These are phyloP conservation scores for Aureobasidium sp. DNA, from an alignment of 2,329 filamentous ascomycete genomes.

Conservation along the genomic window DNA sequence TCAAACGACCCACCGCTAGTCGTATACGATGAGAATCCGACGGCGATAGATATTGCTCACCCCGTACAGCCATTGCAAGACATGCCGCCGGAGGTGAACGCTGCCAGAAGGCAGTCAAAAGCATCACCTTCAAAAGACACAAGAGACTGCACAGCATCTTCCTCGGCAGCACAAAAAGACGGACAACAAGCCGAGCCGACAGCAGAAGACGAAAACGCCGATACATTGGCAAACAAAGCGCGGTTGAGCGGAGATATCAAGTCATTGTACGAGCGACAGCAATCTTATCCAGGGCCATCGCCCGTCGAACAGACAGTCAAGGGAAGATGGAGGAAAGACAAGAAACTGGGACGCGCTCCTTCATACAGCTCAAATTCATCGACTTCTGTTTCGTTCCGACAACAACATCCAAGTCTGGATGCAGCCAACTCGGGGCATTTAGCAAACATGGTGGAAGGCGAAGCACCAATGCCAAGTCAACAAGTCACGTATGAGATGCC, in stretches of 20 bases:
- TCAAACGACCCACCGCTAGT: background rate
- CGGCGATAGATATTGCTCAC: background rate
- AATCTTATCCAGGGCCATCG: background rate
- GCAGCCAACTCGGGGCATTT: background rate
- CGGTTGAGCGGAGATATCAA: constrained; percentile 9
- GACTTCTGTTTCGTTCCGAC: background rate
- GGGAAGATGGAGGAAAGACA: constrained; percentile 12
- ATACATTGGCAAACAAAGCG: background rate
- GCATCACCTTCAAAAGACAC: background rate
- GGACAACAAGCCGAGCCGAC: background rate
- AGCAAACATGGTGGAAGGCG: constrained; percentile 8
- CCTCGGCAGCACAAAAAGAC: background rate
- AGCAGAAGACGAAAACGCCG: background rate
- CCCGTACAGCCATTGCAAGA: constrained; percentile 17
- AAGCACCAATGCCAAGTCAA: constrained; percentile 21
- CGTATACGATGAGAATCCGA: background rate
- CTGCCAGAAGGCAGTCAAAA: constrained; percentile 14
- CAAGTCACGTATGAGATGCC: constrained; percentile 28
- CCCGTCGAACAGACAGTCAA: background rate
- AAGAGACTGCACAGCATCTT: background rate
- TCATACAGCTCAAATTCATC: constrained; percentile 7
- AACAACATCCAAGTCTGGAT: background rate
- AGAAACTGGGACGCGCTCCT: constrained; percentile 10
- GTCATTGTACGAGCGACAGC: constrained; percentile 5
- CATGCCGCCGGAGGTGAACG: constrained; percentile 20